Base-by-base conservation (phyloP, 306 rosid species). In the Luffa aegyptiaca region DNA sequence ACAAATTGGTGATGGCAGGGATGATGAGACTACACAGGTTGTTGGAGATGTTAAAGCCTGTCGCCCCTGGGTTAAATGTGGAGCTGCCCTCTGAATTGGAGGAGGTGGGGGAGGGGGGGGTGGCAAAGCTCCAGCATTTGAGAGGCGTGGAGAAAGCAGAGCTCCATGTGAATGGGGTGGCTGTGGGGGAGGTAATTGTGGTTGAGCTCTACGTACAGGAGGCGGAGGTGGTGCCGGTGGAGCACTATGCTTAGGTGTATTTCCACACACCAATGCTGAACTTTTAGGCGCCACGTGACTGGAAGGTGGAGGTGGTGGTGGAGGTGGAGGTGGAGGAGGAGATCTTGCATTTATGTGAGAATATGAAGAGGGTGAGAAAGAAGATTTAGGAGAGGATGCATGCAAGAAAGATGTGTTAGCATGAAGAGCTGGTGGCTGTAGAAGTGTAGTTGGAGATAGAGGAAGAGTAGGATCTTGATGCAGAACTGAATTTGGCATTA, bases 91-190 rank as follows among this genome's bases (percentile, higher is more conserved):
- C 41, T 35, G 49, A 37, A 49, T 48, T 56, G 83, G 85, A 31
- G 88, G 88, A 5, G 95, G 92, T 1, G 88, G 89, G 0, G 90
- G 93, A 0, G 85, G 74, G 8, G 89, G 87, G 0, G 65, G 89
- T 6, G 88, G 86, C 0, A 44, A 88, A 0, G 41, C 85, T 70
- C 84, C 78, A 52, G 77, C 81, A 12, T 85, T 76, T 10, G 85
- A 83, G 1, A 83, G 92, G 12, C 86, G 81, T 1, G 87, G 73
- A 7, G 78, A 31, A 49, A 20, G 44, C 59, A 49, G 82, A 17
- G 81, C 81, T 53, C 84, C 80, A n/a, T 14, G 36, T 26, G 55
- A 31, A 5, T 86, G 79, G 14, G 84, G 84, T 2, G 87, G 92
- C 9, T 84, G 87, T 26, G 84, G 80, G 9, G 81, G 83, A 20